Evolutionary conservation across 1,284 basidiomycete genomes (phyloP), one percentile per base, ranked within the genome.

Genomic region (Pseudozyma pruni): DNA sequence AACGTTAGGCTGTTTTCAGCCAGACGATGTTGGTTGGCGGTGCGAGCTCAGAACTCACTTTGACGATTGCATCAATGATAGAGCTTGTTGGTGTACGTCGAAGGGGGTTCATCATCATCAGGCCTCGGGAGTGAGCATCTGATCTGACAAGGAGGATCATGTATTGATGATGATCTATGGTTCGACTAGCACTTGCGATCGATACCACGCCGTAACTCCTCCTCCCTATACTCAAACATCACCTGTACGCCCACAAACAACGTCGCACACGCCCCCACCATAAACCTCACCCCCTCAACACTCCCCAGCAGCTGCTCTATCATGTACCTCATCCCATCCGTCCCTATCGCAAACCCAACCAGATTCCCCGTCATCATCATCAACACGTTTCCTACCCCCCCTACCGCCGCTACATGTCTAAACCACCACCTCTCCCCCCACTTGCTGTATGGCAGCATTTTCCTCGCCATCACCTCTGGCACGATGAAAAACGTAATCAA

Each of bases 341-440:
- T 85, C 2, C 95, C 95, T 38, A 98, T 87, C 13, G 94, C 94
- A 79, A 99, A 98, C 0, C 96, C 95, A 2, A 98, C 90, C 6
- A 98, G 87, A 81, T 99, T 98, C 31, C 93, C 95, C 0, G 87
- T 83, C 88, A 94, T 91, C 93, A 98, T 93, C 84, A 93, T 88
- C 35, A 96, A 81, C 23, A 94, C 86, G 81, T 98, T 98, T 72
- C 88, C 80, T 6, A 94, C 91, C 0, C 89, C 94, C 3, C 95
- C 95, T 0, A 90, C 50, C 0, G 92, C 95, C 53, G 90, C 90
- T 8, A 90, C 85, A 76, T 96, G 94, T 20, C 96, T 85, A 83
- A 92, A 97, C 94, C 94, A 98, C 42, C 84, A 78, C 33, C 82
- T 62, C 8, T 84, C 80, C 5, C 88, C 90, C 77, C 88, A 94